Percentiles rank a stretch among this genome's conserved stretches.
Evolutionary conservation across 176 grass and related monocot species (phyloP).

Genomic region (Pontederia crassipes): DNA sequence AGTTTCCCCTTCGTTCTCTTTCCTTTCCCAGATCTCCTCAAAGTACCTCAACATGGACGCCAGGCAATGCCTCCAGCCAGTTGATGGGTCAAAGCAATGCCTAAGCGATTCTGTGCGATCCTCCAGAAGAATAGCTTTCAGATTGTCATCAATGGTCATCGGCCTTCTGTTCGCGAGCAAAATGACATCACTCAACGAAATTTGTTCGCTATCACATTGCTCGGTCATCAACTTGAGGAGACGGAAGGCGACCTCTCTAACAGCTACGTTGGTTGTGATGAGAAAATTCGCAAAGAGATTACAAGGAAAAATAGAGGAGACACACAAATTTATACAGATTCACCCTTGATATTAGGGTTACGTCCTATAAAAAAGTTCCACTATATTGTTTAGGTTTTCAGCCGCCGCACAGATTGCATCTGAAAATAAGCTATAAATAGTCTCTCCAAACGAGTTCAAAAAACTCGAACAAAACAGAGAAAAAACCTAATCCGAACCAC

Average conservation of each 20-base stretch:
- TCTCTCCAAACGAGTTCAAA: too few relatives aligned
- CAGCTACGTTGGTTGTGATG: conserved; percentile 80
- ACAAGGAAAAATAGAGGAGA: too few relatives aligned
- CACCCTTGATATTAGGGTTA: too few relatives aligned
- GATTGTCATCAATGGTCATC: conserved; percentile 37
- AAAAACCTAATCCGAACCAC: too few relatives aligned
- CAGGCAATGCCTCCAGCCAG: conserved; percentile 46
- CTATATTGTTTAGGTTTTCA: too few relatives aligned
- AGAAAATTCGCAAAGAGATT: too few relatives aligned
- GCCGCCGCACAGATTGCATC: too few relatives aligned
- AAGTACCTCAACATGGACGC: conserved; percentile 42
- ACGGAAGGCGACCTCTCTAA: conserved; percentile 58
- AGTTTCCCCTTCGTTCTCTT: not conserved
- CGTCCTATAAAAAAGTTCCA: too few relatives aligned
- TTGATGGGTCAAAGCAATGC: conserved; percentile 26
- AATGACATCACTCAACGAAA: conserved; percentile 63
- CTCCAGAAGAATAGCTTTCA: conserved; percentile 56
- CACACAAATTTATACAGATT: too few relatives aligned
- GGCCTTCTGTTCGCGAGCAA: conserved; percentile 75
- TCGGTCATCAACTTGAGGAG: conserved; percentile 42
- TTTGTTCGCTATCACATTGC: conserved; percentile 9
- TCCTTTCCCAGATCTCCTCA: conserved; percentile 23
- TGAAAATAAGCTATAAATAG: too few relatives aligned
- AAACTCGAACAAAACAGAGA: too few relatives aligned
- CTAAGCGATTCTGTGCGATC: conserved; percentile 39